Percentiles rank a stretch among this genome's conserved stretches.
Evolutionary conservation across 768 basidiomycete species (phyloP).

Genomic region (Lactarius vividus): DNA sequence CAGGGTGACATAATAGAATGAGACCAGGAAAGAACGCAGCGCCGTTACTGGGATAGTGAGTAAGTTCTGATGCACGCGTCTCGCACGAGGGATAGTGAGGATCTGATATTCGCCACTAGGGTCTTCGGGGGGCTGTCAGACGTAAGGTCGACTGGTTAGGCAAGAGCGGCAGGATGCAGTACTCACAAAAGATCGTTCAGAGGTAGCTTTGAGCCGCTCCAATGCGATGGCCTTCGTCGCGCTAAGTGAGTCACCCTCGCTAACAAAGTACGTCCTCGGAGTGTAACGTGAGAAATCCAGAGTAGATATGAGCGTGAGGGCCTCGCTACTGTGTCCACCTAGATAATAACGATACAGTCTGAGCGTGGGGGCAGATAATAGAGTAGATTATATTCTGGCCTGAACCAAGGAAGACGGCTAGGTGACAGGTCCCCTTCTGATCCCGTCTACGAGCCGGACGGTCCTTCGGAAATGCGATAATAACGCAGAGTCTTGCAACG

Average conservation of each 20-base stretch:
- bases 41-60: slow-evolving; percentile 68
- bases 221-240: slow-evolving; percentile 62
- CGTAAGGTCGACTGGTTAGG: not conserved
- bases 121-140: slow-evolving; percentile 10
- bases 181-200: slow-evolving; percentile 27
- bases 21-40: slow-evolving; percentile 54
- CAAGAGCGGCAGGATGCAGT: not conserved
- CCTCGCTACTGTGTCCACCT: too few species aligned
- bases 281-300: slow-evolving; percentile 75
- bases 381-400: too few species aligned
- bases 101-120: too few species aligned
- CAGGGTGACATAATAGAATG: slow-evolving; percentile 60
- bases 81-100: slow-evolving; percentile 79
- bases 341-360: too few species aligned
- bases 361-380: too few species aligned
- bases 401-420: too few species aligned
- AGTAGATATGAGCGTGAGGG: slow-evolving; percentile 64
- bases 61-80: slow-evolving; percentile 79
- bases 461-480: too few species aligned
- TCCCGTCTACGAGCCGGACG: too few species aligned
- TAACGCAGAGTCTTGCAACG: too few species aligned
- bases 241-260: slow-evolving; percentile 80
- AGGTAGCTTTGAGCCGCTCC: slow-evolving; percentile 46
- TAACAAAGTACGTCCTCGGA: slow-evolving; percentile 76
- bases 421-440: too few species aligned